Evolutionary conservation across 306 rosid genomes (phyloP), one percentile per base, ranked within the genome.

Genomic region (Citrullus colocynthis): DNA sequence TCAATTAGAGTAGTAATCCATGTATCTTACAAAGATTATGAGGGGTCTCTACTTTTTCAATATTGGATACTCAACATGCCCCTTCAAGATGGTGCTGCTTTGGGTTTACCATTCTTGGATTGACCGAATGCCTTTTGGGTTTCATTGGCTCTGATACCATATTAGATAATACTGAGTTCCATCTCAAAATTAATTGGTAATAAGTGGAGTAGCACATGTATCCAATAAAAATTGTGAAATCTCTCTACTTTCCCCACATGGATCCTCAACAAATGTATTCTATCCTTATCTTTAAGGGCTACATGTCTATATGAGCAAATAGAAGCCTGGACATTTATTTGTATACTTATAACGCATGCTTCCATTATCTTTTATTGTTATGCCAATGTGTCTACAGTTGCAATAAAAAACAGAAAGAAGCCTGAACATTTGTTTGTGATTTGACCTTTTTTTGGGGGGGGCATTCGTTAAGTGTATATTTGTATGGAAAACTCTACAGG

Each of bases 401-500:
- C 20, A 5, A 45, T 45, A 21, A 9, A 39, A 44, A 44, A 24
- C 56, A 45, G 39, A 20, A 28, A 45, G 75, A 41, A n/a, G 52
- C 8, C 32, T 66, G 30, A 9, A 17, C 74, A 17, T 41, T 66
- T 18, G 4, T 39, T 37, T 66, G 44, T 34, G 48, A 63, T 64
- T 36, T 67, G 30, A 4, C 16, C 15, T 41, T 48, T 51, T 44
- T 17, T 9, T 70, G 2, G 20, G 1, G 4, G 9, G 54, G n/a
- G 41, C 14, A 13, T 17, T 18, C 70, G 41, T 42, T 10, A 20
- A 48, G 36, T 18, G 45, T 62, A 48, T 32, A 64, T 65, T 51
- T 56, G 6, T 75, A 69, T 85, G 79, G 10, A 54, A 80, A 45
- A 30, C 51, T 60, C 16, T 78, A 66, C 62, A 87, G 87, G 90